These are phyloP conservation scores for Penicillium desertorum DNA, from an alignment of 495 filamentous ascomycete genomes.

Conservation along the genomic window DNA sequence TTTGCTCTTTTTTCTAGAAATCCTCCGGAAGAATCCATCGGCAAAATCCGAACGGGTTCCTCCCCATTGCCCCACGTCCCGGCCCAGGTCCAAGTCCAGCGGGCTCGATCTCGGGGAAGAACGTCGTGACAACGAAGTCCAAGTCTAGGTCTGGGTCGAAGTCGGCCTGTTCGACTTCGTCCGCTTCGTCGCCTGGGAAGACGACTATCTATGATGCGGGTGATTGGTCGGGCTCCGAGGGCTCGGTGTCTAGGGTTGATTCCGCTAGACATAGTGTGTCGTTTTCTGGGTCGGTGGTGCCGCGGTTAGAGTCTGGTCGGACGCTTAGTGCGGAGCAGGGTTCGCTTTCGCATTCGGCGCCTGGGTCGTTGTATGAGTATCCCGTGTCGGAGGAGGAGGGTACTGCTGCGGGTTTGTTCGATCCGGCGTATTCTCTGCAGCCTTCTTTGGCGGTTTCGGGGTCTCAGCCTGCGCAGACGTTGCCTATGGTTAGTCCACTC, in stretches of 20 bases:
- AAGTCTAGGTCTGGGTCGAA: slow-evolving; percentile 8
- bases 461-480: slow-evolving; percentile 10
- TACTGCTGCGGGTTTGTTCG: slow-evolving; percentile 14
- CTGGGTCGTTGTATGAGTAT: slow-evolving; percentile 13
- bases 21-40: slow-evolving; percentile 35
- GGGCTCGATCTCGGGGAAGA: slow-evolving; percentile 14
- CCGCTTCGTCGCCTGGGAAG: slow-evolving; percentile 12
- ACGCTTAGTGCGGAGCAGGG: background rate
- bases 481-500: slow-evolving; percentile 24
- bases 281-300: background rate
- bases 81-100: slow-evolving; percentile 28
- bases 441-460: slow-evolving; percentile 11
- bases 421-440: slow-evolving; percentile 23
- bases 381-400: slow-evolving; percentile 7
- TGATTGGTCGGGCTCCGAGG: slow-evolving; percentile 30
- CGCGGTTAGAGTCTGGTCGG: background rate
- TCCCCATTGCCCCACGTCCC: slow-evolving; percentile 42
- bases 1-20: slow-evolving; percentile 37
- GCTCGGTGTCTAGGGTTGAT: slow-evolving; percentile 1
- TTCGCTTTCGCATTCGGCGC: slow-evolving; percentile 14
- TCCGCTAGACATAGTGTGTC: slow-evolving; percentile 1
- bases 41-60: slow-evolving; percentile 30
- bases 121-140: slow-evolving; percentile 1
- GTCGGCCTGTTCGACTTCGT: slow-evolving; percentile 9
- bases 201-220: slow-evolving; percentile 7